Evolutionary conservation across 106 monocot species (phyloP).

Genomic region (Acorus gramineus): DNA sequence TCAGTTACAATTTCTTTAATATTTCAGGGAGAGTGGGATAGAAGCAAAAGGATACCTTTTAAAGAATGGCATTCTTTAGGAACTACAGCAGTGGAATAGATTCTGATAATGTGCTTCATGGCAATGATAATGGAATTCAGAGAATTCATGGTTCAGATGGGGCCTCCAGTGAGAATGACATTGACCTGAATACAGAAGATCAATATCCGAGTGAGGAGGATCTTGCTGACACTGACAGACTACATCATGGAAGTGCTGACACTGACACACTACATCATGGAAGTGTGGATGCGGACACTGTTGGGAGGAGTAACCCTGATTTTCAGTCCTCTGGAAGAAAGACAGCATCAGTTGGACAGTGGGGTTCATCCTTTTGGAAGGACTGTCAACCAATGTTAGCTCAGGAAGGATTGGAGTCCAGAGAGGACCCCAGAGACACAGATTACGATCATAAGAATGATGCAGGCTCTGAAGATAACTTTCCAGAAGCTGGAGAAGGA

Average conservation of each 20-base stretch:
- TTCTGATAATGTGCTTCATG: slow-evolving; percentile 63
- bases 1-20: too few relatives aligned
- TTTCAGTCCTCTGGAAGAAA: slow-evolving; percentile 20
- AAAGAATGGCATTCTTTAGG: slow-evolving; percentile 68
- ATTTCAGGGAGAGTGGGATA: too few relatives aligned
- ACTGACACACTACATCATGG: slow-evolving; percentile 19
- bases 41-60: slow-evolving; percentile 2
- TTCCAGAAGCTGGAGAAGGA: slow-evolving; percentile 3
- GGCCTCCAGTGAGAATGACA: slow-evolving; percentile 40
- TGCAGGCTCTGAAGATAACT: slow-evolving; percentile 24
- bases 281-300: slow-evolving; percentile 25
- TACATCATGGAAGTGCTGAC: slow-evolving; percentile 30
- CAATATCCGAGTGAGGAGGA: slow-evolving; percentile 46
- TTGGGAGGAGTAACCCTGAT: slow-evolving; percentile 5
- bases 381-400: slow-evolving; percentile 53
- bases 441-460: slow-evolving; percentile 17
- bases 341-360: slow-evolving; percentile 32
- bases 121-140: slow-evolving; percentile 35
- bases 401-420: too few relatives aligned
- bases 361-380: slow-evolving; percentile 96
- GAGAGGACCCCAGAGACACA: slow-evolving; percentile 19
- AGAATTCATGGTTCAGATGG: slow-evolving; percentile 36
- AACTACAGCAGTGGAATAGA: slow-evolving; percentile 42
- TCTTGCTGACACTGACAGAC: slow-evolving; percentile 21
- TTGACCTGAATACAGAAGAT: slow-evolving; percentile 32